Conservation (phyloP, 257 asterid species). For the Mentha longifolia region DNA sequence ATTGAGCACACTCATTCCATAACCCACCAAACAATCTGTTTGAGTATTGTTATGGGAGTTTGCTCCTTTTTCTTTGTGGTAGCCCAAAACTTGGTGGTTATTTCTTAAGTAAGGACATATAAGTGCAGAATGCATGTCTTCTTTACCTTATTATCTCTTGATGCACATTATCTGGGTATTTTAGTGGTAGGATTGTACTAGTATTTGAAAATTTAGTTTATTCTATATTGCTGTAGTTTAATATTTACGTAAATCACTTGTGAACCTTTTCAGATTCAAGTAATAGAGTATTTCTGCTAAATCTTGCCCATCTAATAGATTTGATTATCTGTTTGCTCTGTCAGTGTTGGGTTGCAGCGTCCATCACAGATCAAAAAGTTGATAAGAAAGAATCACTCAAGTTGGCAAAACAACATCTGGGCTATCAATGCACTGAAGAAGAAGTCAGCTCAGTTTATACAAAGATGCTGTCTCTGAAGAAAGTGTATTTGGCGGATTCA, state of each 20-base stretch:
- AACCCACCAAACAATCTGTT: neutral
- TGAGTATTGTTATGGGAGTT: neutral
- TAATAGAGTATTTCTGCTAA: conserved; percentile 17
- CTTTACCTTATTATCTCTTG: conserved; percentile 16
- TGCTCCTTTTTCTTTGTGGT: neutral
- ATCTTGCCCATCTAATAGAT: conserved; percentile 29
- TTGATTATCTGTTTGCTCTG: conserved; percentile 33
- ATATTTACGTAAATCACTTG: conserved; percentile 7
- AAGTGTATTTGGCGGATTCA: conserved; percentile 47
- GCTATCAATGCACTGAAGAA: conserved; percentile 69
- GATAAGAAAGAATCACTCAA: conserved; percentile 51
- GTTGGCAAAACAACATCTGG: conserved; percentile 49
- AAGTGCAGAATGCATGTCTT: conserved; percentile 10
- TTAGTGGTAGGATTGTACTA: neutral
- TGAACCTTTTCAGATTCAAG: conserved; percentile 3
- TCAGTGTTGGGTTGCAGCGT: conserved; percentile 75
- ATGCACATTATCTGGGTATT: conserved; percentile 4
- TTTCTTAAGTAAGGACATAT: neutral
- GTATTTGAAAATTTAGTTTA: neutral
- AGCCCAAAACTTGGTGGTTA: too few species aligned
- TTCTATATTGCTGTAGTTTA: neutral
- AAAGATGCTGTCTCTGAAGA: conserved; percentile 57
- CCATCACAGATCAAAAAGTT: conserved; percentile 50
- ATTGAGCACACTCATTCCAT: neutral
- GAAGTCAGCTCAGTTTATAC: conserved; percentile 49